phyloP scores from a whole-genome alignment of 148 eudicot genomes.

The Silene uniflora region DNA sequence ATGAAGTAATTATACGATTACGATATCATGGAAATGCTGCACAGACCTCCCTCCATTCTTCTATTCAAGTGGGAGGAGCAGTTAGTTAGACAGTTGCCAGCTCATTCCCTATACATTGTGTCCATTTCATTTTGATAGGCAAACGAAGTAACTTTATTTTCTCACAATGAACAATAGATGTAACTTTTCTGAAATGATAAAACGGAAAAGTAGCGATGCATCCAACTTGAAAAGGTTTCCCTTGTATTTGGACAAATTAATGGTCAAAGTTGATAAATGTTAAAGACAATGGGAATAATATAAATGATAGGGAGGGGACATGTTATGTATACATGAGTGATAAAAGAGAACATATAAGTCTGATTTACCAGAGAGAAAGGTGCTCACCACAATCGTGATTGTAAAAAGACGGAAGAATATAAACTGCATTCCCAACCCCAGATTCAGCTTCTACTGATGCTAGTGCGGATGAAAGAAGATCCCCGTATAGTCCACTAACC shows the following conservation, averaged over 20 bases:
- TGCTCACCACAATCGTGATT: slow-evolving; percentile 93
- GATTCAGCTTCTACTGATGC: slow-evolving; percentile 74
- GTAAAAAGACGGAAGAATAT: slow-evolving; percentile 88
- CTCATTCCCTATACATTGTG: too few relatives aligned
- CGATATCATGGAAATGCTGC: too few relatives aligned
- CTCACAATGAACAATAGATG: too few relatives aligned
- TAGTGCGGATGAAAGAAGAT: slow-evolving; percentile 65
- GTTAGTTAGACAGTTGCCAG: too few relatives aligned
- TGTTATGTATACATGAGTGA: not conserved
- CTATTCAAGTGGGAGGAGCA: too few relatives aligned
- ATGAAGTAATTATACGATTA: too few relatives aligned
- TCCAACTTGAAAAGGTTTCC: not conserved
- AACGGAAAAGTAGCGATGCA: not conserved
- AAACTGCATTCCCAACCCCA: slow-evolving; percentile 94
- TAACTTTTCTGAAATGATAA: too few relatives aligned
- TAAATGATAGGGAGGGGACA: not conserved
- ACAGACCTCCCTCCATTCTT: too few relatives aligned
- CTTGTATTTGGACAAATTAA: not conserved
- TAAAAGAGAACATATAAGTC: not conserved
- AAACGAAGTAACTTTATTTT: too few relatives aligned
- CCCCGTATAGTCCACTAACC: slow-evolving; percentile 57
- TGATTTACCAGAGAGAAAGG: not conserved
- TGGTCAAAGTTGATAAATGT: not conserved
- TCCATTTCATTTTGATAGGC: too few relatives aligned
- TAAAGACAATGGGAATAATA: not conserved